These are phyloP conservation scores for Hexamita inflata DNA, from an alignment of 208 protist species.

Conservation along the genomic window DNA sequence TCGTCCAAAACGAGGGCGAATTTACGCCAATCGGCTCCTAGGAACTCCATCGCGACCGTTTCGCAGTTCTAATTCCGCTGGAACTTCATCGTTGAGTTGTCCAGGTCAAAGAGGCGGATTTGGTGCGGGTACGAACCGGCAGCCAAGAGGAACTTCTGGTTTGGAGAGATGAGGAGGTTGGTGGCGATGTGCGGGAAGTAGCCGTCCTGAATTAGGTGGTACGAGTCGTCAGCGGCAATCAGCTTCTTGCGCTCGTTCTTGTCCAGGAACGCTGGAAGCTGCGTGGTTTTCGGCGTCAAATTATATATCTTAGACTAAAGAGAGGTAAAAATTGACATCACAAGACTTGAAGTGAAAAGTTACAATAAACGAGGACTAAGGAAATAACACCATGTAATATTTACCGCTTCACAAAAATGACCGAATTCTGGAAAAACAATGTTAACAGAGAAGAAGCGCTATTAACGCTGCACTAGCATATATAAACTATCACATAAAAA, in stretches of 20 bases:
- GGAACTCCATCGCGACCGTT: neutral
- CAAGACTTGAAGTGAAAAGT: no score
- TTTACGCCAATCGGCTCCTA: neutral
- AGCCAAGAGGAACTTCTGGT: neutral
- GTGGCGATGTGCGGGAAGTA: neutral
- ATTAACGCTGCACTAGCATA: no score
- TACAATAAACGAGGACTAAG: no score
- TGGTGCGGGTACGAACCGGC: neutral
- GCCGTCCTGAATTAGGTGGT: neutral
- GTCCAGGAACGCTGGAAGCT: neutral
- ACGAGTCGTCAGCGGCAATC: neutral
- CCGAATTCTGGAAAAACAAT: no score
- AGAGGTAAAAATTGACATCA: no score
- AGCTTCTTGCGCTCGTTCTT: constrained; percentile 6
- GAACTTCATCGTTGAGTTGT: neutral
- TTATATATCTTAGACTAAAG: constrained; percentile 15
- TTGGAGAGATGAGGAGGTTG: neutral
- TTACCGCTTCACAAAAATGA: no score
- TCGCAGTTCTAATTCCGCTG: neutral
- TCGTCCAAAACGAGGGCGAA: neutral
- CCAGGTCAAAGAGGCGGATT: constrained; percentile 21
- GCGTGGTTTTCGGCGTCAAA: neutral
- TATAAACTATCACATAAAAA: no score
- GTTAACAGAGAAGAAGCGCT: no score
- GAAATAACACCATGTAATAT: no score